Base-by-base conservation (phyloP, 2,329 filamentous ascomycete species). In the Apiospora sp. region DNA sequence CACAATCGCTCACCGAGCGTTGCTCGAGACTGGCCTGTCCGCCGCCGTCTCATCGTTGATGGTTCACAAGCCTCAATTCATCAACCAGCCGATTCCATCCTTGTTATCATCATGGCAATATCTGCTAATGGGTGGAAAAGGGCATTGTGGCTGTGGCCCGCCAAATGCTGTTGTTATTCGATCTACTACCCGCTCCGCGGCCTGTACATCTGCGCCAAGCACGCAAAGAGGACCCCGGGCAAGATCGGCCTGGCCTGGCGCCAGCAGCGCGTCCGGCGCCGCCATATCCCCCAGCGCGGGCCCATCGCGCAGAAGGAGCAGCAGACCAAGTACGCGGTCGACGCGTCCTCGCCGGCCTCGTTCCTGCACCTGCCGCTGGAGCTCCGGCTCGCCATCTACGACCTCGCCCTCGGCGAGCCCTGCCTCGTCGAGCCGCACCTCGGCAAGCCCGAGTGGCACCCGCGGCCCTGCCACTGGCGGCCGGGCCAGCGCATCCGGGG, bases 311-410 rank as follows among this genome's bases (percentile, higher is more conserved):
- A 37, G 16, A 22, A 8, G 7, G 30, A 37, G 54, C 30, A 61
- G 16, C 30, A 61, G 30, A 58, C 30, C 13, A 51, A 24, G 10
- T 41, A 10, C 22, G 7, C 5, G 12, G 13, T 22, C 34, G 34
- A 41, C 34, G 58, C 19, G 8, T 34, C 58, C 13, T 24, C 19
- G 3, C 34, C 58, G 10, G 58, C 41, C 4, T 68, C 67, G 13
- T 68, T 68, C 12, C 46, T 68, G 46, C 43, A 48, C 41, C 30
- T 68, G n/a, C 67, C 67, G 30, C 67, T 68, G 67, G 67, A 68
- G 41, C 43, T 68, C 46, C 67, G 67, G 7, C 46, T 49, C 27
- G 8, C 27, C 3, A 68, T 68, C 43, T 68, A 68, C 67, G 67
- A 68, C 24, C 67, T 68, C 19, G 67, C 41, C 4, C 67, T 68